Percentiles rank a stretch among this genome's conserved stretches.
phyloP scores from a whole-genome alignment of 345 rosid genomes.

The Microthlaspi erraticum region DNA sequence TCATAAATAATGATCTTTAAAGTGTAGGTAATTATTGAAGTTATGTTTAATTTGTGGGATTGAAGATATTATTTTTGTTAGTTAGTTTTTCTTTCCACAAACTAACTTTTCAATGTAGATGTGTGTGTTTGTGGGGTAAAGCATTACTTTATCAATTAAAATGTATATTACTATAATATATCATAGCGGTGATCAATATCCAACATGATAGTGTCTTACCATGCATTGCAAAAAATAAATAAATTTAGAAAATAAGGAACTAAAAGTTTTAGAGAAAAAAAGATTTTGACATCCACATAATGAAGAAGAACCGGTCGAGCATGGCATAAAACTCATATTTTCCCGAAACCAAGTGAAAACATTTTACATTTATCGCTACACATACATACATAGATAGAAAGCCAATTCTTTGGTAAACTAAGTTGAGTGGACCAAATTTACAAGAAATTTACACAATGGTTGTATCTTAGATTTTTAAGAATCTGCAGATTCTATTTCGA shows the following conservation, averaged over 20 bases:
- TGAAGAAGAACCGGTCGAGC: background rate
- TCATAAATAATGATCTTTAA: background rate
- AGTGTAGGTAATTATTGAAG: background rate
- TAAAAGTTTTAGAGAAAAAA: no score
- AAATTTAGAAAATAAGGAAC: background rate
- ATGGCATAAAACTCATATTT: background rate
- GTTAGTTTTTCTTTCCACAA: slow-evolving; percentile 25
- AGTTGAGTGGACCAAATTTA: background rate
- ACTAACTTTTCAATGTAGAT: slow-evolving; percentile 18
- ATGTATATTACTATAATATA: slow-evolving; percentile 1
- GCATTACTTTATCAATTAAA: slow-evolving; percentile 3
- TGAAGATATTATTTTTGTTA: slow-evolving; percentile 17
- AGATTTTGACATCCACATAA: background rate
- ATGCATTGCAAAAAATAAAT: background rate
- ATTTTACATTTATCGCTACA: background rate
- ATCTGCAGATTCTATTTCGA: slow-evolving; percentile 10
- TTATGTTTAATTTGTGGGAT: background rate
- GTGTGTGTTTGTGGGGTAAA: background rate
- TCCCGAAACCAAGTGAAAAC: background rate
- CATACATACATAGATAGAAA: background rate
- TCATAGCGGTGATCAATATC: background rate
- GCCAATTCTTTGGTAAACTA: background rate
- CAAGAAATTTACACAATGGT: no score
- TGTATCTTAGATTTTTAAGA: background rate
- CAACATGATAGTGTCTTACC: background rate